phyloP scores from a whole-genome alignment of 78 protist species.

The Mastigamoeba balamuthi region DNA sequence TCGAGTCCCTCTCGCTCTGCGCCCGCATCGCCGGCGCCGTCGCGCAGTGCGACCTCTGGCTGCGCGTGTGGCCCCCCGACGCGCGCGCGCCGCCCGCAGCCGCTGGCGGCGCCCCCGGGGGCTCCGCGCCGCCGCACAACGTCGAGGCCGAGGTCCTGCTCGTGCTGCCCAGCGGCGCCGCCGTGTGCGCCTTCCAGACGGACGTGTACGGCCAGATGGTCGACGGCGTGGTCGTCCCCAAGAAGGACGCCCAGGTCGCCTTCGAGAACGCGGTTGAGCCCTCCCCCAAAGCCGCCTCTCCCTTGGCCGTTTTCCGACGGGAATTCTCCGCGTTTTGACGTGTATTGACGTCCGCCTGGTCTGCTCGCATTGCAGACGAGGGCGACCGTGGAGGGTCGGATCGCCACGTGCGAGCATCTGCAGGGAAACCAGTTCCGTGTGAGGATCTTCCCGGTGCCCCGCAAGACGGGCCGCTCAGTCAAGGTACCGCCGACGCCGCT shows the following conservation, averaged over 20 bases:
- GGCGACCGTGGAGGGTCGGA: neutral
- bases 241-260: neutral
- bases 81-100: no score
- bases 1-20: no score
- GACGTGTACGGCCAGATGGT: constrained; percentile 7
- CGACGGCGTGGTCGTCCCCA: neutral
- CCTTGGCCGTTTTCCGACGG: neutral
- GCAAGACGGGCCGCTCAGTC: neutral
- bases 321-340: neutral
- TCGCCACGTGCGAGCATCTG: neutral
- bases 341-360: neutral
- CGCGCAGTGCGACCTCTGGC: no score
- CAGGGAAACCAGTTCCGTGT: neutral
- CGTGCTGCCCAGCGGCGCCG: neutral
- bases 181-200: neutral
- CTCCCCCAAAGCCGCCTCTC: neutral
- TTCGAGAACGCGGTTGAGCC: neutral
- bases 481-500: no score
- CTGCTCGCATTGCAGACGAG: neutral
- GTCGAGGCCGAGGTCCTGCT: constrained; percentile 2
- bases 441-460: neutral
- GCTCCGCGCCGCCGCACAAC: no score
- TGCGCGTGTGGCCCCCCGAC: no score
- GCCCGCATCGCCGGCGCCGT: no score
- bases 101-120: no score